Evolutionary conservation across 73 alveolate genomes (phyloP), one percentile per base, ranked within the genome.

Genomic region (Durusdinium trenchii): DNA sequence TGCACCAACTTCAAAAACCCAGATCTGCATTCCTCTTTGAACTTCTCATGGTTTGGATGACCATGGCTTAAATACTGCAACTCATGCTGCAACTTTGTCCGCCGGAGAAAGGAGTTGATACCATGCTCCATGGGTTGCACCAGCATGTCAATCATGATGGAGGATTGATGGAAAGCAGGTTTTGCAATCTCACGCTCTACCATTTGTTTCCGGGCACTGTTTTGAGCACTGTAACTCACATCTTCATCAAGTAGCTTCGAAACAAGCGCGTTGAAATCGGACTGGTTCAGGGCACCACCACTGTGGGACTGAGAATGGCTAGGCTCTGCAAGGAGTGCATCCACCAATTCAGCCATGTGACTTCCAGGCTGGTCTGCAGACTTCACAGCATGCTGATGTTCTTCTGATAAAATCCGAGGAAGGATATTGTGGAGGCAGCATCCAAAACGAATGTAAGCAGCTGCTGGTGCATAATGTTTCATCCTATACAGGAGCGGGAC

Each of bases 71-170:
- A 9, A 35, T 45, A 64, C 23, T 35, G 48, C n/a, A 89, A 46
- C 26, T 89, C 71, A 28, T 42, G 40, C 73, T 43, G 32, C 3
- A 64, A 3, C 40, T 89, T 89, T 7, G 96, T 62, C 23, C 45
- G 52, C 10, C 96, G 32, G 9, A 89, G 51, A 5, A 89, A 30
- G 26, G 12, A 89, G 36, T 62, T 89, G 43, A 35, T 38, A 20
- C 96, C 96, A 26, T 45, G 61, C 46, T 89, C 96, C 67, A 89
- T 16, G 26, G 64, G 96, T 14, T 89, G 85, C 10, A 64, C 45
- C 40, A 60, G 38, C 14, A 40, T 6, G 51, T 89, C 96, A 42
- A 89, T 47, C 20, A 62, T 6, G 35, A 89, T 89, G 3, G 71
- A 26, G 35, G 96, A 61, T 23, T 62, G 96, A 7, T 6, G 52